These are phyloP conservation scores for Sporothrix mexicana DNA, from an alignment of 2,329 filamentous ascomycete species.

Conservation along the genomic window DNA sequence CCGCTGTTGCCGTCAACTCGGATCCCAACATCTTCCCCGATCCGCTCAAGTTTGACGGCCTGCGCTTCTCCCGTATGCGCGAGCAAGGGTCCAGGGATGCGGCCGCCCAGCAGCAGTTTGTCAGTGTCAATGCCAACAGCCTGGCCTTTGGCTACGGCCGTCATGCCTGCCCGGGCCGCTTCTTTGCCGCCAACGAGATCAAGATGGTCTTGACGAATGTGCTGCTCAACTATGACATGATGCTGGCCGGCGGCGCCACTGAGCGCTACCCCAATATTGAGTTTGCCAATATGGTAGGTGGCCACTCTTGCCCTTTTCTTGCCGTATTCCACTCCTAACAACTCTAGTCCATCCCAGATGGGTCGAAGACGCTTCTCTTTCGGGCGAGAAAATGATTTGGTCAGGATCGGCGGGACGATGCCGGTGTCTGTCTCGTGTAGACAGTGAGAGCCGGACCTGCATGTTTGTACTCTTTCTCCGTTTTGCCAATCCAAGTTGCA, in stretches of 20 bases:
- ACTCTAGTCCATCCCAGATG: not conserved
- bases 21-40: constrained; percentile 49
- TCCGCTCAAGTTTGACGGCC: constrained; percentile 48
- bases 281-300: constrained; percentile 36
- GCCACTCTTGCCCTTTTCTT: not conserved
- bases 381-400: not conserved
- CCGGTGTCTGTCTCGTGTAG: no score
- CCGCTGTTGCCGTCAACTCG: constrained; percentile 46
- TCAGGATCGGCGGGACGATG: not conserved
- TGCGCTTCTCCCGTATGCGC: constrained; percentile 49
- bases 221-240: constrained; percentile 44
- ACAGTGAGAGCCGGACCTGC: no score
- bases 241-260: constrained; percentile 38
- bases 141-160: constrained; percentile 50
- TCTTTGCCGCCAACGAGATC: constrained; percentile 49
- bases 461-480: no score
- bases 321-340: not conserved
- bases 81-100: constrained; percentile 35
- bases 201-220: constrained; percentile 46
- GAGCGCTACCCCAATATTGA: constrained; percentile 41
- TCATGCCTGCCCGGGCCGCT: constrained; percentile 50
- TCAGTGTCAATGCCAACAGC: constrained; percentile 44
- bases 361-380: not conserved
- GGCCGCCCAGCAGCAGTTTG: constrained; percentile 48
- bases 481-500: no score